These are phyloP conservation scores for Fagopyrum tataricum DNA, from an alignment of 148 eudicot genomes.

Conservation along the genomic window DNA sequence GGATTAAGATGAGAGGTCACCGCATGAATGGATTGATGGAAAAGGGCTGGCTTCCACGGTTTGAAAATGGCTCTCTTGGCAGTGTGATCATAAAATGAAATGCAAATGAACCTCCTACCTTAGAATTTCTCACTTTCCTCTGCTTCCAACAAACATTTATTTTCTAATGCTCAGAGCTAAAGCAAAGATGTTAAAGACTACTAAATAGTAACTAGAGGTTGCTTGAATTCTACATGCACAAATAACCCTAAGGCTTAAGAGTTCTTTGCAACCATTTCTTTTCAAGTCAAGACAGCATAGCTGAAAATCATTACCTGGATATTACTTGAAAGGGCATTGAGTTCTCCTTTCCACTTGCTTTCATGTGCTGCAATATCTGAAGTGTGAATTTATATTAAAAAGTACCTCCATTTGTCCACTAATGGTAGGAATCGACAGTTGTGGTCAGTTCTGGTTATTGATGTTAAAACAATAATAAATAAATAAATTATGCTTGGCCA, in stretches of 20 bases:
- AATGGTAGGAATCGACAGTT: neutral
- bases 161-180: neutral
- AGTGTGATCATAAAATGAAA: neutral
- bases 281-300: neutral
- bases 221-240: neutral
- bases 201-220: neutral
- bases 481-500: neutral
- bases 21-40: neutral
- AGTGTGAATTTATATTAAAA: neutral
- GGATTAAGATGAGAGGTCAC: neutral
- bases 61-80: neutral
- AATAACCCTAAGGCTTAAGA: neutral
- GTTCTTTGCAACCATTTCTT: neutral
- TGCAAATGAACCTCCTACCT: neutral
- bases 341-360: slow-evolving; percentile 87
- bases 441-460: neutral
- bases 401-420: too few relatives aligned
- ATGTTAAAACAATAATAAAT: neutral
- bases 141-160: neutral
- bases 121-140: neutral
- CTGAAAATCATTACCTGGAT: slow-evolving; percentile 49
- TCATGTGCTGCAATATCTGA: slow-evolving; percentile 95
- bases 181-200: neutral
- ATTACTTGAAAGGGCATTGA: slow-evolving; percentile 95
- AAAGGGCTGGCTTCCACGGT: neutral